phyloP scores from a whole-genome alignment of 1,284 basidiomycete species.

The Schizophyllum commune region DNA sequence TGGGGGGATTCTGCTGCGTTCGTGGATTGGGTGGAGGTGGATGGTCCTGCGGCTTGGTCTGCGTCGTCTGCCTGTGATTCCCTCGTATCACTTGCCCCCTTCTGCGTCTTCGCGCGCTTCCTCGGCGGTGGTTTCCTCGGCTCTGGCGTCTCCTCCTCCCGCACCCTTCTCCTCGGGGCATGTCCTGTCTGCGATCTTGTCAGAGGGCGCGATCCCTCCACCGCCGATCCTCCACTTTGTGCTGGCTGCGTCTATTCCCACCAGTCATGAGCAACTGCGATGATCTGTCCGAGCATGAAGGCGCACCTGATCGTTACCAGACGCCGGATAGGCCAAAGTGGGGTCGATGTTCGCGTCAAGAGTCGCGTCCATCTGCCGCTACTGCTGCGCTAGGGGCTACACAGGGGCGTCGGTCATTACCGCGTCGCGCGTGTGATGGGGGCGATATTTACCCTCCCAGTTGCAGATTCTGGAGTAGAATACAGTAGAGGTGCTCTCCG shows the following conservation, averaged over 20 bases:
- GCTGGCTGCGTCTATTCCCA: neutral
- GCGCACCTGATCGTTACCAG: neutral
- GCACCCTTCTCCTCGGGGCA: constrained; percentile 5
- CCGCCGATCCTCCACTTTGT: neutral
- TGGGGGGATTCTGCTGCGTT: neutral
- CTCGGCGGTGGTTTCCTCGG: constrained; percentile 3
- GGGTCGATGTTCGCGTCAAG: neutral
- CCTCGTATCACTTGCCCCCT: constrained; percentile 4
- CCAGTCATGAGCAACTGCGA: neutral
- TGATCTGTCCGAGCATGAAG: neutral
- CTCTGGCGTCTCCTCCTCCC: constrained; percentile 10
- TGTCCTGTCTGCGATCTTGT: constrained; percentile 10
- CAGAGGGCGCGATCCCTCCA: constrained; percentile 1
- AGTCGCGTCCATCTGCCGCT: neutral
- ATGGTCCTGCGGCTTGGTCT: neutral
- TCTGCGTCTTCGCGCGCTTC: constrained; percentile 1
- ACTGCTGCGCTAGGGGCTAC: neutral
- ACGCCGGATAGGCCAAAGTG: neutral
- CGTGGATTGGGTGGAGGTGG: neutral
- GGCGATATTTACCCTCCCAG: neutral
- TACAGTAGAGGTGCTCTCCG: too few relatives aligned
- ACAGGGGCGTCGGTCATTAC: neutral
- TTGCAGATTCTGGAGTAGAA: neutral
- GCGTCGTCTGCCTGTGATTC: constrained; percentile 1
- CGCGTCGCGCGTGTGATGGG: neutral